Conservation (phyloP, 345 rosid species). For the Dimocarpus longan region DNA sequence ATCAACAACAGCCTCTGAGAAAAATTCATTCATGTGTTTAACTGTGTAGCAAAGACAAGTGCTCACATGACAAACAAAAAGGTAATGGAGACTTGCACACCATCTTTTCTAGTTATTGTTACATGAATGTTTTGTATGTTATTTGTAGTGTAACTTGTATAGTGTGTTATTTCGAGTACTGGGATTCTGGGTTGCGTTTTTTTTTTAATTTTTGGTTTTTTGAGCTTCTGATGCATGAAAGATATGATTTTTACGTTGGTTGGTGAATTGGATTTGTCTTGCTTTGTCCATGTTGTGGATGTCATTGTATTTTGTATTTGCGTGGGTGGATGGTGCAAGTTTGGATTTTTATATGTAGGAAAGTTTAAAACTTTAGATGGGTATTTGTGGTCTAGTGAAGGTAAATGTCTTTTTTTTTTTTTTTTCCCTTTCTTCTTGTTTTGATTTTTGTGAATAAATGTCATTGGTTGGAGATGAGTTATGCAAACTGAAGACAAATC, state of each 20-base stretch:
- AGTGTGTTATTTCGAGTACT: not conserved
- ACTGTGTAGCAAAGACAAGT: not conserved
- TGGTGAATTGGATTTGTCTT: not conserved
- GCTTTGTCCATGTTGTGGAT: not conserved
- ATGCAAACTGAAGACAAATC: not conserved
- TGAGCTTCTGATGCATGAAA: not conserved
- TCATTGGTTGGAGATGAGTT: not conserved
- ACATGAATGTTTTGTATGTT: not conserved
- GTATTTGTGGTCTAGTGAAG: conserved; percentile 2
- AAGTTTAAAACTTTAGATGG: not conserved
- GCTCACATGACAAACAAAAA: not conserved
- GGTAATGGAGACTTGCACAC: not conserved
- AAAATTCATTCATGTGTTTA: not conserved
- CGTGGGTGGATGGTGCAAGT: not conserved
- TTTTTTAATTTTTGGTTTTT: not conserved
- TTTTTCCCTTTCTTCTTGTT: not conserved
- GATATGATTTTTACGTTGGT: not conserved
- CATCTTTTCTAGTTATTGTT: not conserved
- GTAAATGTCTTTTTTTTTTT: not conserved
- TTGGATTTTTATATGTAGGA: not conserved
- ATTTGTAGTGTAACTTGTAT: not conserved
- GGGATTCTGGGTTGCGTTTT: conserved; percentile 12
- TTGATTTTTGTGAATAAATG: not conserved
- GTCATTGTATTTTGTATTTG: not conserved
- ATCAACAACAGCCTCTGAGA: not conserved